Evolutionary conservation across 164 flowering plant species (phyloP), one percentile per base, ranked within the genome.

Genomic region (Sextonia rubra): DNA sequence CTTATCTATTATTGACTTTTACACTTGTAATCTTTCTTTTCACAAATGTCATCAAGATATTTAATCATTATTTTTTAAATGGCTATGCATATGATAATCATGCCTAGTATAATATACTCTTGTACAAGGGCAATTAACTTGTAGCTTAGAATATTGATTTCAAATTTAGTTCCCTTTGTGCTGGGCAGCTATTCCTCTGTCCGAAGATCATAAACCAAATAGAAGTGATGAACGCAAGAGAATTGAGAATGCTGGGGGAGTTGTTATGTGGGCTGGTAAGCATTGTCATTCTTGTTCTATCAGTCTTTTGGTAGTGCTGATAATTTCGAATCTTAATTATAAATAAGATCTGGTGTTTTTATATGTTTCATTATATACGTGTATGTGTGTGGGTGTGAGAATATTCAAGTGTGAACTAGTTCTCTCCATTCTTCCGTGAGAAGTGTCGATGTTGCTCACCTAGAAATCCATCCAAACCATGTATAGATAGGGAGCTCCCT

Each of bases 201-300:
- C 99, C 63, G 98, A 95, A 66, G 99, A 95, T 83, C 99, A 95
- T 76, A 95, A 95, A 72, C 99, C 99, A 68, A 95, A 93, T 68
- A 86, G 99, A 85, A 88, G 82, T 81, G 99, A 95, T 75, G 99
- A 95, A 76, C 82, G 99, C 75, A 91, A 86, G 88, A 86, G 99
- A 85, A 95, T 95, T 80, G 99, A 95, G 78, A 87, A 71, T 85
- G 99, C 99, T 67, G 99, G 99, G 55, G 99, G 99, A 67, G 87
- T 93, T 75, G 95, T 95, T 3, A 91, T 93, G 97, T 93, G 99
- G 99, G 98, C 99, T 77, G 99, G 99, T 90, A 78, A 77, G 70
- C 60, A 37, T 30, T 37, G 44, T 37, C 7, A 52, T 20, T 52
- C 58, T 14, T 52, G 58, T 52, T 5, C n/a, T 12, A 52, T 52